Base-by-base conservation (phyloP, 2,329 filamentous ascomycete genomes). In the Xylaria sp. region DNA sequence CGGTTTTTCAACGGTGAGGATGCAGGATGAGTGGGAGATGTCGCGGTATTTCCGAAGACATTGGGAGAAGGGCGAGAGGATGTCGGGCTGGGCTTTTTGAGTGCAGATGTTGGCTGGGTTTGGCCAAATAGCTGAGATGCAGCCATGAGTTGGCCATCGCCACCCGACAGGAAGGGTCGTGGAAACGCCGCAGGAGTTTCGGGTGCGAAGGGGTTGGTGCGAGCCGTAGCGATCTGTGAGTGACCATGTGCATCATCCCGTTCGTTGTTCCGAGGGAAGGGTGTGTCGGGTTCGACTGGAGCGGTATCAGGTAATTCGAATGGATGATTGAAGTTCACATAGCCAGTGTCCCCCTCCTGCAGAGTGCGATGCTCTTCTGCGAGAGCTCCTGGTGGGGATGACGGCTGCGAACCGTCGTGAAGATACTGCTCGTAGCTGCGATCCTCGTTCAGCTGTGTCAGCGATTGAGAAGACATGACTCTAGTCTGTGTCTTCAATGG, bases 21-120 rank as follows among this genome's bases (percentile, higher is more conserved):
- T 1, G 78, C 71, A 51, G 81, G 75, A 1, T 79, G 77, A 52
- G 84, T 84, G 0, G 85, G 82, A 2, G 86, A 87, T 3, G 85
- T 83, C 0, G 81, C 78, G 60, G 85, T 81, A 28, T 80, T 76
- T 15, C 74, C 74, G 12, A 86, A 82, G 3, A 84, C 73, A 51
- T 83, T 79, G 0, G 87, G 87, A 1, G 87, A 89, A 0, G 87
- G 87, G 12, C 87, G 82, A 1, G 87, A 89, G 1, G 86, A 89
- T 0, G 87, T 89, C 23, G 87, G 87, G 67, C 86, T 89, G 55
- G 80, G 77, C 28, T 80, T 81, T 73, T 84, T 87, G 18, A 83
- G 74, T 1, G 82, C 86, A 1, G 87, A 88, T 1, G 87, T 88
- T 39, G 80, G 80, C 70, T 87, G 87, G 0, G 87, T 89, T 71